Base-by-base conservation (phyloP, 306 rosid genomes). In the Albizia julibrissin region DNA sequence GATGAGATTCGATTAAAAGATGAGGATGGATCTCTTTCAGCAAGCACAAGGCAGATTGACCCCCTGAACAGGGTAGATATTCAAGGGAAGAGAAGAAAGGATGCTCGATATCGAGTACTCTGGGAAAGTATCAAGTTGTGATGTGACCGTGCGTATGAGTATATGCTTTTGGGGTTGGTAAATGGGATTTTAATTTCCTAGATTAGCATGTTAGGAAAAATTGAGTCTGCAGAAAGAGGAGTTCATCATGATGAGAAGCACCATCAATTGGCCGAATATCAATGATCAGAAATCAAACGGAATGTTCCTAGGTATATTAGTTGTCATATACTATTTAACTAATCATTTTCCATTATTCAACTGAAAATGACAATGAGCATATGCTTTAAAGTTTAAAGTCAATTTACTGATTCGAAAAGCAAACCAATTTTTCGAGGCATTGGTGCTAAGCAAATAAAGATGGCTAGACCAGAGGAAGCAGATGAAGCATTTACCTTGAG, bases 401-500 rank as follows among this genome's bases (percentile, higher is more conserved):
- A 56, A 58, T 14, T 33, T 14, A 58, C 37, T 6, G 27, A 73
- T 29, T 49, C 47, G 5, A 49, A 49, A 62, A 24, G 66, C 19
- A 27, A 62, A 11, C 19, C 39, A 62, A 26, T 13, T 27, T 10
- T 62, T 62, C 21, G 16, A 61, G 27, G 37, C 34, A 26, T 61
- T 1, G 1, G 34, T 61, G 34, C 18, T 26, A 11, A 3, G 56
- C 43, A 47, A 71, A 71, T 26, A 71, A 27, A 71, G 22, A 71
- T 71, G 75, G 12, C 10, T 72, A 47, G 40, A 74, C 47, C 58
- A 74, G n/a, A 50, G 78, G 47, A 34, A 56, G 49, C 49, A 56
- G 50, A 56, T 22, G 69, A 74, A 33, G 27, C 49, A 47, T 42
- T 86, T 49, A 90, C 98, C 98, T 92, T 94, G 69, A 94, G 95